Conservation (phyloP, 352 stramenopile genomes). For the Phytophthora syringae region DNA sequence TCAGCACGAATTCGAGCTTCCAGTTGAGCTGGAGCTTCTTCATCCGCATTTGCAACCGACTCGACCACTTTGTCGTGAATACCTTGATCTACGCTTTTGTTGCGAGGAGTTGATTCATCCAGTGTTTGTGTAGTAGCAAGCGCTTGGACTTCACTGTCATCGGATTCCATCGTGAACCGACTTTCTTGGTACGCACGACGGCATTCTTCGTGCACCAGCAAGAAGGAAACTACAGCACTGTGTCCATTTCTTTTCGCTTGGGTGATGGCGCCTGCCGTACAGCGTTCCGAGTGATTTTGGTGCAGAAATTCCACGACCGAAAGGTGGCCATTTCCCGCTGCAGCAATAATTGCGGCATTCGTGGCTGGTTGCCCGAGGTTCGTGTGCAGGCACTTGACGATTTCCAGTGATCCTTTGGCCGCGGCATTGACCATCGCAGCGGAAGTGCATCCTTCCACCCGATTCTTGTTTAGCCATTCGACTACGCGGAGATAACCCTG, state of each 20-base stretch:
- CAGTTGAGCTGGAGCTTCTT: slow-evolving; percentile 2
- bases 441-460: slow-evolving; percentile 22
- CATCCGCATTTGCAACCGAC: not conserved
- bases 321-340: slow-evolving; percentile 17
- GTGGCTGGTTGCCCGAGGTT: slow-evolving; percentile 5
- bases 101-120: not conserved
- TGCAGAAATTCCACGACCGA: slow-evolving; percentile 15
- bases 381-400: too few relatives aligned
- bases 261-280: slow-evolving; percentile 3
- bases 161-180: slow-evolving; percentile 1
- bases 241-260: slow-evolving; percentile 9
- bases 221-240: not conserved
- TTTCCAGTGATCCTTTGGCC: slow-evolving; percentile 15
- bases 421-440: slow-evolving; percentile 15
- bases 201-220: slow-evolving; percentile 17
- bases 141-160: not conserved
- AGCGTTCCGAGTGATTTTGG: slow-evolving; percentile 11
- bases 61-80: not conserved
- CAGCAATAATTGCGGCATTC: slow-evolving; percentile 12
- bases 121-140: not conserved
- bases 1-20: slow-evolving; percentile 13
- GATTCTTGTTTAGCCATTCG: slow-evolving; percentile 5
- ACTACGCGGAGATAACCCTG: slow-evolving; percentile 2
- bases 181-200: slow-evolving; percentile 9
- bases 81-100: not conserved